Percentiles rank a stretch among this genome's conserved stretches.
Evolutionary conservation across 2,329 filamentous ascomycete genomes (phyloP).

Genomic region (Myriosclerotinia curreyana): DNA sequence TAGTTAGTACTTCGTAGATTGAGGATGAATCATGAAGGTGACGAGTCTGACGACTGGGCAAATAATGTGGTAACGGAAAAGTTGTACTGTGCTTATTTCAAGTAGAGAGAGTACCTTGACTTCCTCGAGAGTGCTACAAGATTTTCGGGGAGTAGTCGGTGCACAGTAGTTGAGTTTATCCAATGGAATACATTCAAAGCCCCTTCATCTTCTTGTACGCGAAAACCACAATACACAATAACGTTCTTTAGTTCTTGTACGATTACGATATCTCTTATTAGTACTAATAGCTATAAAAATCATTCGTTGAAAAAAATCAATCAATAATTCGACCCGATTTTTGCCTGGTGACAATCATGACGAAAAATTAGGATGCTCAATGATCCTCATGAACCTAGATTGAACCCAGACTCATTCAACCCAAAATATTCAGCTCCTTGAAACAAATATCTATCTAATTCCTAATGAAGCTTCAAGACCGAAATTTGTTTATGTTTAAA

Average conservation of each 20-base stretch:
- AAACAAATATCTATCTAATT: conserved; percentile 11
- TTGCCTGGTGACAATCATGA: conserved; percentile 9
- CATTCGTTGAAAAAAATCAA: neutral
- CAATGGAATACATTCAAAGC: neutral
- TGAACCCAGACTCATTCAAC: conserved; percentile 3
- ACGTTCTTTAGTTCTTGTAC: too few relatives aligned
- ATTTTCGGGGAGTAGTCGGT: neutral
- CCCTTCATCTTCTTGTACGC: conserved; percentile 8
- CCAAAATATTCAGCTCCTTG: conserved; percentile 16
- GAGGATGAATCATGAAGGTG: too few relatives aligned
- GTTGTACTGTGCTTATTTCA: too few relatives aligned
- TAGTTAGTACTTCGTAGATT: neutral
- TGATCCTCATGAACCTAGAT: conserved; percentile 15
- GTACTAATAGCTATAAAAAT: neutral
- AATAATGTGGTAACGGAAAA: too few relatives aligned
- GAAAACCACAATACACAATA: neutral
- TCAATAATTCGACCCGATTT: neutral
- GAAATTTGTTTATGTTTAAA: conserved; percentile 18
- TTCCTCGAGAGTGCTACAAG: neutral
- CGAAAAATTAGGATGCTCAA: conserved; percentile 13
- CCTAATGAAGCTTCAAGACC: conserved; percentile 15
- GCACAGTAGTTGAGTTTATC: neutral
- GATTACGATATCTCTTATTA: neutral
- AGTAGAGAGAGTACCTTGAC: too few relatives aligned
- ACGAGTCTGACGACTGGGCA: neutral